Percentiles rank a stretch among this genome's conserved stretches.
These are phyloP conservation scores for Tricholoma sp. DNA, from an alignment of 768 basidiomycete genomes.

Conservation along the genomic window DNA sequence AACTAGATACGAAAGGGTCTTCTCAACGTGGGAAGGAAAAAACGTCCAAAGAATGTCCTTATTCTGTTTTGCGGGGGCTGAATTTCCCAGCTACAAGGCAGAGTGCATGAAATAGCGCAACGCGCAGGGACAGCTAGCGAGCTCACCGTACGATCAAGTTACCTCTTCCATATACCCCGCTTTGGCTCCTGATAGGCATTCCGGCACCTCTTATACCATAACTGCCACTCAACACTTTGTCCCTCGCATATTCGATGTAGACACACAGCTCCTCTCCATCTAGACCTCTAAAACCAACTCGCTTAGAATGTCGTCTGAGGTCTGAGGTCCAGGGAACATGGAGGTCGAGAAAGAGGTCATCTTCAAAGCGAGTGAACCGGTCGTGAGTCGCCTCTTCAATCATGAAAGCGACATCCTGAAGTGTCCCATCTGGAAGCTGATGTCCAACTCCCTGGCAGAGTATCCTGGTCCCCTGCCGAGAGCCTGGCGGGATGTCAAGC, in stretches of 20 bases:
- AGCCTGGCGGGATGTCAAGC: conserved; percentile 57
- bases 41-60: conserved; percentile 5
- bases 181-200: conserved; percentile 61
- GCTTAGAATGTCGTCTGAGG: conserved; percentile 41
- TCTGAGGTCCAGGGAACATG: conserved; percentile 53
- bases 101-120: neutral
- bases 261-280: conserved; percentile 51
- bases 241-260: conserved; percentile 48
- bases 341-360: conserved; percentile 53
- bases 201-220: conserved; percentile 53
- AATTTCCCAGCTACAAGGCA: conserved; percentile 34
- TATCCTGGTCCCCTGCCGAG: conserved; percentile 55
- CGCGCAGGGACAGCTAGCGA: conserved; percentile 6
- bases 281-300: conserved; percentile 49
- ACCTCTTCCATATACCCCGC: conserved; percentile 49
- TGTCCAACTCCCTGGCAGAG: conserved; percentile 63
- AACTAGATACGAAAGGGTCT: neutral
- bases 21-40: conserved; percentile 3
- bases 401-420: conserved; percentile 65
- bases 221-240: conserved; percentile 44
- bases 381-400: conserved; percentile 56
- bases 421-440: conserved; percentile 48
- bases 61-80: conserved; percentile 19
- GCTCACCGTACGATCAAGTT: conserved; percentile 60
- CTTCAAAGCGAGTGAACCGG: conserved; percentile 49